Evolutionary conservation across 345 rosid species (phyloP).

Genomic region (Eucalyptus cloeziana): DNA sequence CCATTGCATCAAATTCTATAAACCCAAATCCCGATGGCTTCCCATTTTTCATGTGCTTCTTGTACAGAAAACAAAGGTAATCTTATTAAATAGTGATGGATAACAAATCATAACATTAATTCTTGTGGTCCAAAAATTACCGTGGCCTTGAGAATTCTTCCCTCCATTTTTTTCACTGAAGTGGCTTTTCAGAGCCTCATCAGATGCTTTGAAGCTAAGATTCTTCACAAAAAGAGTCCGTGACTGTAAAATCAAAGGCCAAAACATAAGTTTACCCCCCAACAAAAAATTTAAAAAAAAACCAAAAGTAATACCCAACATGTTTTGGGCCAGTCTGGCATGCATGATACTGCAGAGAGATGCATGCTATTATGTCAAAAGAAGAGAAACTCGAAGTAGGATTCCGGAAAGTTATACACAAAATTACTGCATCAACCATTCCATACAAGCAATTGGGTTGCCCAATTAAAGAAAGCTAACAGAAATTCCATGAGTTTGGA

Average conservation of each 20-base stretch:
- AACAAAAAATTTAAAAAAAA: background rate
- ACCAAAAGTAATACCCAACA: too few species aligned
- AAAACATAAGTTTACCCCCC: background rate
- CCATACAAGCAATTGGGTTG: too few species aligned
- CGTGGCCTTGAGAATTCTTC: constrained; percentile 63
- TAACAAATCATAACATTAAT: background rate
- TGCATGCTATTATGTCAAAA: too few species aligned
- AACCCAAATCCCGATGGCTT: constrained; percentile 93
- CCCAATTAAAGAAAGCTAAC: too few species aligned
- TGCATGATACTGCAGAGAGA: too few species aligned
- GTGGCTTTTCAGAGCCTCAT: constrained; percentile 66
- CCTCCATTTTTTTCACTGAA: constrained; percentile 43
- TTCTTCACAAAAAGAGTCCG: constrained; percentile 76
- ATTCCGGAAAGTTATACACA: too few species aligned
- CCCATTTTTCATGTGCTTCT: constrained; percentile 69
- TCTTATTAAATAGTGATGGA: background rate
- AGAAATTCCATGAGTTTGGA: too few species aligned
- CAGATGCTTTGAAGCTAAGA: constrained; percentile 79
- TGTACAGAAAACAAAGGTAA: constrained; percentile 12
- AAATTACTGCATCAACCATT: too few species aligned
- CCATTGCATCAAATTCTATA: constrained; percentile 70
- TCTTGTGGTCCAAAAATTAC: constrained; percentile 19
- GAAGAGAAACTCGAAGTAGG: too few species aligned
- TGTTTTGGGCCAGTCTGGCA: too few species aligned
- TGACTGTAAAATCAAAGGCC: constrained; percentile 36